Evolutionary conservation across 495 filamentous ascomycete genomes (phyloP).

Genomic region (Schizothecium vesticola): DNA sequence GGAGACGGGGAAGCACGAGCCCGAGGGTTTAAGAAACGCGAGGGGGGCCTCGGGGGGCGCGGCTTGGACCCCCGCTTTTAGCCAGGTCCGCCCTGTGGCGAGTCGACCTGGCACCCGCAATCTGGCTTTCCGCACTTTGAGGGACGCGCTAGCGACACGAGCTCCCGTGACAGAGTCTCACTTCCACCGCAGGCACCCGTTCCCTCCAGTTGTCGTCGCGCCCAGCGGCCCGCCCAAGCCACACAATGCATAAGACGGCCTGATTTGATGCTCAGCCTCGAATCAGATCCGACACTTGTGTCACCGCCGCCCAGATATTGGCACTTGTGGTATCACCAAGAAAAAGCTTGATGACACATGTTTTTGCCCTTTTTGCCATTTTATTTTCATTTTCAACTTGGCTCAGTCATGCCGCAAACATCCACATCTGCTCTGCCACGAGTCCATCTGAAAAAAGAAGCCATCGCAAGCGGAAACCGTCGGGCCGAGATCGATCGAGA

Average conservation of each 20-base stretch:
- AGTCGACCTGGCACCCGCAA: conserved; percentile 18
- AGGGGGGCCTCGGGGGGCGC: conserved; percentile 7
- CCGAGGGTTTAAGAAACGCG: conserved; percentile 23
- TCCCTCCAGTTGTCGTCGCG: too few species aligned
- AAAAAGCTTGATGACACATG: background rate
- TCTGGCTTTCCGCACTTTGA: conserved; percentile 14
- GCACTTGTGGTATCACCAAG: background rate
- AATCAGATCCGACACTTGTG: background rate
- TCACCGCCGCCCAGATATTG: background rate
- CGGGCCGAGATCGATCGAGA: background rate
- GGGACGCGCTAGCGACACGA: conserved; percentile 29
- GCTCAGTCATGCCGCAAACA: background rate
- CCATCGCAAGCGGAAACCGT: background rate
- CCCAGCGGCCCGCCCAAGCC: background rate
- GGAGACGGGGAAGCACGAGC: conserved; percentile 15
- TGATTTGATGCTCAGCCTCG: conserved; percentile 1
- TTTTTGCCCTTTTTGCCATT: background rate
- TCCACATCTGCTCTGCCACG: background rate
- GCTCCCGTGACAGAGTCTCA: conserved; percentile 26
- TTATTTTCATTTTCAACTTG: too few species aligned
- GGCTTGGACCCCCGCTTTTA: conserved; percentile 13
- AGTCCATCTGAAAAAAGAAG: background rate
- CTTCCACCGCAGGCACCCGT: conserved; percentile 11
- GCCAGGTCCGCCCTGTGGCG: conserved; percentile 18
- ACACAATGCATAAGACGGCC: conserved; percentile 1